Evolutionary conservation across 108 stramenopile species (phyloP), one percentile per base, ranked within the genome.

Genomic region (Craspedostauros australis): DNA sequence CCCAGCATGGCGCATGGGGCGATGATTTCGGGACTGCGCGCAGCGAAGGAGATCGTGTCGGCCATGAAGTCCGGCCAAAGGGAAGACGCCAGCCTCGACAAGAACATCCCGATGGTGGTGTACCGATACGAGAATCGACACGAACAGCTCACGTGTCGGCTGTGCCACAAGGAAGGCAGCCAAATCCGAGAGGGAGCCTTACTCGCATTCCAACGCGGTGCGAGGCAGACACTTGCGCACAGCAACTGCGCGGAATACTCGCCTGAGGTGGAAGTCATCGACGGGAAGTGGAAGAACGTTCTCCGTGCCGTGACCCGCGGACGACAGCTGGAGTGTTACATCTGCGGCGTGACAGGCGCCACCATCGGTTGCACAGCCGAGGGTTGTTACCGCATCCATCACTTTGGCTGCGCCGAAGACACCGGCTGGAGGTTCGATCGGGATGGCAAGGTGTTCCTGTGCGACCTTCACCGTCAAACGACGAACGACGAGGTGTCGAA

Each of bases 1-100:
- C 91, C 91, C 12, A 71, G 72, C 16, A 83, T 83, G 50, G 75
- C 82, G 3, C 86, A 88, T 39, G 91, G 91, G 1, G 91, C 91
- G 0, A 71, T 73, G 72, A 45, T 92, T 21, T 80, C 77, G 9
- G 91, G 91, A 27, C 49, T 84, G 16, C 63, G 86, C 6, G 91
- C 75, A 32, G 80, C 73, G 15, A 39, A 64, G 45, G 75, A 82
- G 45, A 57, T 82, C 24, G 45, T 82, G 4, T 29, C 50, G 2
- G 44, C 66, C 16, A 60, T 77, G 21, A 44, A 30, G 2, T 44
- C 58, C 36, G 59, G 58, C 11, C 19, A 21, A 16, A 23, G 41
- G 2, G 39, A 47, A 9, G 61, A 41, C 23, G 61, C 46, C 24
- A 64, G 52, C 33, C 39, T 48, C 5, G 80, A 82, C 40, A 41